Evolutionary conservation across 1,284 basidiomycete genomes (phyloP).

Genomic region (Irpex sp.): DNA sequence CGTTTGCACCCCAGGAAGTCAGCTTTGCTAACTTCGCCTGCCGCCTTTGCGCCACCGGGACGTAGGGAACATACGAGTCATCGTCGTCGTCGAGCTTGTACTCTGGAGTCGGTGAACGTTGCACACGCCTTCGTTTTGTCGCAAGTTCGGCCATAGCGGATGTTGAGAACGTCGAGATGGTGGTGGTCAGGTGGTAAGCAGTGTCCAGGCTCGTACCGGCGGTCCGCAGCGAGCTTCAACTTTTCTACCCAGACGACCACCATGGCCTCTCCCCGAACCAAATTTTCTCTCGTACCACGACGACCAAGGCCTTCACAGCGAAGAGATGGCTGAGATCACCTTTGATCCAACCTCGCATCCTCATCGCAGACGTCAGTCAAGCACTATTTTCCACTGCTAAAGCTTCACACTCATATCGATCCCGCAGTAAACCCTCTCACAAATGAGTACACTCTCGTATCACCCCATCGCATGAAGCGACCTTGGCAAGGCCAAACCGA

Average conservation of each 20-base stretch:
- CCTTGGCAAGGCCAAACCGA: conserved; percentile 88
- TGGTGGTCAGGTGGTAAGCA: neutral
- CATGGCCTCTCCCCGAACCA: neutral
- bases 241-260: neutral
- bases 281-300: neutral
- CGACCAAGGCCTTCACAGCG: conserved; percentile 9
- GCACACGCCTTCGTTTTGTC: conserved; percentile 28
- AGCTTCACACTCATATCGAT: conserved; percentile 14
- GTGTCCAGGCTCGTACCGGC: neutral
- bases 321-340: conserved; percentile 36
- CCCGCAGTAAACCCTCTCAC: conserved; percentile 72
- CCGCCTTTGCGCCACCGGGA: conserved; percentile 85
- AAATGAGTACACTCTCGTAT: conserved; percentile 78
- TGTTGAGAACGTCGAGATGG: neutral
- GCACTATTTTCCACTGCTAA: neutral
- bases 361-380: conserved; percentile 63
- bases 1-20: conserved; percentile 52
- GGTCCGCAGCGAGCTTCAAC: neutral
- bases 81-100: conserved; percentile 59
- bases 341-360: conserved; percentile 69
- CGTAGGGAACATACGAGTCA: conserved; percentile 77
- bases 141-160: conserved; percentile 4
- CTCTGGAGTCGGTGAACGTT: conserved; percentile 58
- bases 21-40: conserved; percentile 79
- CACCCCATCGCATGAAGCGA: conserved; percentile 79